phyloP scores from a whole-genome alignment of 768 basidiomycete species.

The Boletus tylopilopsis region DNA sequence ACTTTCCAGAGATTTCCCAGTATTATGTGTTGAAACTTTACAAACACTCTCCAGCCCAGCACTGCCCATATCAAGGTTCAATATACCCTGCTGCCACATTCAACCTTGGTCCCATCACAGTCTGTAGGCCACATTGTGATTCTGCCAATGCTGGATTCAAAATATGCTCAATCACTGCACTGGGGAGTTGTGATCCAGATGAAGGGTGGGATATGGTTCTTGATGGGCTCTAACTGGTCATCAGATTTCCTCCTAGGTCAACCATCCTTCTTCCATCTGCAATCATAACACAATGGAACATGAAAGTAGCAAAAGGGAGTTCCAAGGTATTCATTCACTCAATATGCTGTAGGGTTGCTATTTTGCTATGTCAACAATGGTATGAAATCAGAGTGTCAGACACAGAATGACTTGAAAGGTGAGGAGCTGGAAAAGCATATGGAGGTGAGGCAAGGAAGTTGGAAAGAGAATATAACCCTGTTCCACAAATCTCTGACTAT shows the following conservation, averaged over 20 bases:
- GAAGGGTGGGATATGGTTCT: background rate
- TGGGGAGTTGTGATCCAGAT: background rate
- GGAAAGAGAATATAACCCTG: too few species aligned
- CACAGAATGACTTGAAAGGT: too few species aligned
- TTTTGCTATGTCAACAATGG: slow-evolving; percentile 9
- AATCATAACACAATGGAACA: background rate
- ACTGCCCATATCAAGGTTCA: background rate
- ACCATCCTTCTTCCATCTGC: background rate
- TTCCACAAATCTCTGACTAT: too few species aligned
- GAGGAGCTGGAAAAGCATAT: too few species aligned
- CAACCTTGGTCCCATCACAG: background rate
- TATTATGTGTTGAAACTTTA: background rate
- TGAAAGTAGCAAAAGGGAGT: background rate
- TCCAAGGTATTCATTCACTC: slow-evolving; percentile 3
- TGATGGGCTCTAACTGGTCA: background rate
- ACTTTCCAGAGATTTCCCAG: background rate
- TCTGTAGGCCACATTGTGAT: slow-evolving; percentile 1
- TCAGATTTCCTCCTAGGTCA: background rate
- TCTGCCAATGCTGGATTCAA: slow-evolving; percentile 2
- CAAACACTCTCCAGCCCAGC: rapidly evolving
- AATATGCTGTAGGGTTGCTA: background rate
- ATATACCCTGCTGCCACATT: background rate
- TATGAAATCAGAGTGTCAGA: background rate
- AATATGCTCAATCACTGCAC: background rate
- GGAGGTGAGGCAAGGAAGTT: too few species aligned